These are phyloP conservation scores for Conticribra guillardii DNA, from an alignment of 108 stramenopile species.

Conservation along the genomic window DNA sequence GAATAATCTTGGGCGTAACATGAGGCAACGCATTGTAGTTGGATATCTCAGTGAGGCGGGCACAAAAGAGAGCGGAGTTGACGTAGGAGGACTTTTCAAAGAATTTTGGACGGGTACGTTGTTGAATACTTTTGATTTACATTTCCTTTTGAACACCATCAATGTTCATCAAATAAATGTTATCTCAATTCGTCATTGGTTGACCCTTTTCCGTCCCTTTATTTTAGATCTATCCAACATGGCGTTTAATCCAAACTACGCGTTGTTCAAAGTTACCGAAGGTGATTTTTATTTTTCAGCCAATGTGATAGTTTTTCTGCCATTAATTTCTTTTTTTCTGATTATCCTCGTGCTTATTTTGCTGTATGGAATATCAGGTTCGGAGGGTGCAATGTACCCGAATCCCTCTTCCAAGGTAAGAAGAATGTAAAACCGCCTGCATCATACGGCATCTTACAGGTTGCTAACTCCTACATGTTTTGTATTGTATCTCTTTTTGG, in stretches of 20 bases:
- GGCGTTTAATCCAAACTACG: conserved; percentile 92
- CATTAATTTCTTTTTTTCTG: background rate
- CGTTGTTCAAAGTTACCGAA: conserved; percentile 90
- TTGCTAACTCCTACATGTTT: background rate
- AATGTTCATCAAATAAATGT: background rate
- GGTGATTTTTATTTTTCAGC: conserved; percentile 36
- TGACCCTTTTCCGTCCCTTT: too few species aligned
- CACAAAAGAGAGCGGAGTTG: conserved; percentile 88
- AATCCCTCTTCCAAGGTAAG: conserved; percentile 79
- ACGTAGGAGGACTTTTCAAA: conserved; percentile 98
- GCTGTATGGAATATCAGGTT: conserved; percentile 9
- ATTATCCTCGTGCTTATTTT: background rate
- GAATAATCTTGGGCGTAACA: conserved; percentile 79
- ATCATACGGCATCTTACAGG: background rate
- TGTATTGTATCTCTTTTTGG: conserved; percentile 6
- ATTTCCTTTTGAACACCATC: background rate
- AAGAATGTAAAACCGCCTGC: too few species aligned
- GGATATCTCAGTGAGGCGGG: conserved; percentile 86
- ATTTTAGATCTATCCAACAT: conserved; percentile 79
- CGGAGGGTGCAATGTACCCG: conserved; percentile 82
- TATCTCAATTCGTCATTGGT: too few species aligned
- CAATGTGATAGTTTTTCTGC: background rate
- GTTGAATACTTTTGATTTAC: background rate
- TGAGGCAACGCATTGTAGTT: conserved; percentile 83
- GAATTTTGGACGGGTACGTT: conserved; percentile 88